Evolutionary conservation across 2,329 filamentous ascomycete genomes (phyloP), one percentile per base, ranked within the genome.

Genomic region (Trichoderma sp.): DNA sequence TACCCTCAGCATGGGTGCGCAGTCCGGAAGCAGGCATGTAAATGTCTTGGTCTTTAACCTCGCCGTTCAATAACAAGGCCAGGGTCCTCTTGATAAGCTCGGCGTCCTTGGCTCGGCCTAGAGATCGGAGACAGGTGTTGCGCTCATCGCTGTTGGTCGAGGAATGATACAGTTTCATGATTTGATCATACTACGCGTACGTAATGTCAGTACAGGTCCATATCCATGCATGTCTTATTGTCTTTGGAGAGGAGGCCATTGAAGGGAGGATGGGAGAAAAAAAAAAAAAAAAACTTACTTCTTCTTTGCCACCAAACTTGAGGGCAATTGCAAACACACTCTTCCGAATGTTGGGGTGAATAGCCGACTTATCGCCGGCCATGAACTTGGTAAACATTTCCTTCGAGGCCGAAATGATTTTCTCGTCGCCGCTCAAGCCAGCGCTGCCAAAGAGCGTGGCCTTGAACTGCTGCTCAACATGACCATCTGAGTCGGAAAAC

Each of bases 381-480:
- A 90, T 87, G 78, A 93, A 97, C 78, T 92, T 93, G 75, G 86
- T 84, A 78, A 97, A 97, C 91, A 97, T 96, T 32, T 94, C 92
- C 80, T 93, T 91, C 8, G 93, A 91, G 8, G 93, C 92, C 59
- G 88, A 85, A 75, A 94, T 87, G 70, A 97, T 87, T 72, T 86
- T 84, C 74, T 93, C 83, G 74, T 98, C 94, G 37, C 93, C 93
- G 54, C 89, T 86, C 72, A 92, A 83, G 68, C 94, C 94, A 60
- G 94, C 93, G 72, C 86, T 88, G 70, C 92, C 91, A 77, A 98
- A 98, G 77, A 97, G 86, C 76, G 97, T 87, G 15, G 89, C 89
- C 84, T 98, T 98, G 86, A 97, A 96, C 78, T 97, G 94, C 79
- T 97, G 93, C 78, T 94, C 86, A 72, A 97, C 90, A 76, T 97